These are phyloP conservation scores for Amanita phalloides DNA, from an alignment of 768 basidiomycete genomes.

Conservation along the genomic window DNA sequence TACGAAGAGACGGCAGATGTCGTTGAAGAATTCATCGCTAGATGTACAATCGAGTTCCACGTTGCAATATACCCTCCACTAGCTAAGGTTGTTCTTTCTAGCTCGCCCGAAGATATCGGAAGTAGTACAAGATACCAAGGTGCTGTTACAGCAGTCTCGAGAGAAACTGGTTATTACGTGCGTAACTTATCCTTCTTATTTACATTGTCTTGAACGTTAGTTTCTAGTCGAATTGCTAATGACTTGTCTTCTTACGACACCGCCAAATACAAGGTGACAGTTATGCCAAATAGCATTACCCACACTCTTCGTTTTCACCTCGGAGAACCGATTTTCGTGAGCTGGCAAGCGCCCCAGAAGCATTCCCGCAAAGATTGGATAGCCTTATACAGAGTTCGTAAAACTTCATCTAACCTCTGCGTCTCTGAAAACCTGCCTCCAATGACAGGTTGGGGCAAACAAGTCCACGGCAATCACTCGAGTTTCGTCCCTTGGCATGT, in stretches of 20 bases:
- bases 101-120: conserved; percentile 84
- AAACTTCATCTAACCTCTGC: background rate
- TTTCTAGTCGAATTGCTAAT: conserved; percentile 63
- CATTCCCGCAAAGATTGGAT: conserved; percentile 96
- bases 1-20: conserved; percentile 90
- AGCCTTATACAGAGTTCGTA: conserved; percentile 71
- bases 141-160: conserved; percentile 81
- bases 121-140: conserved; percentile 88
- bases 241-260: conserved; percentile 76
- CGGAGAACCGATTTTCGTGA: conserved; percentile 80
- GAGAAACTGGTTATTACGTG: conserved; percentile 90
- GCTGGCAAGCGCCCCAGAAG: conserved; percentile 77
- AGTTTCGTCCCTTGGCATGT: conserved; percentile 79
- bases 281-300: conserved; percentile 38
- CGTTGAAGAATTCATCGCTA: conserved; percentile 88
- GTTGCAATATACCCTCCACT: background rate
- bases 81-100: conserved; percentile 19
- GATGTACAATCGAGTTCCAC: conserved; percentile 47
- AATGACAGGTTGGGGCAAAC: conserved; percentile 72
- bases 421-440: conserved; percentile 5
- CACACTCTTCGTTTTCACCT: conserved; percentile 65
- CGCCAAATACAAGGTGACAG: conserved; percentile 63
- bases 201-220: background rate
- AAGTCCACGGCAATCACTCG: conserved; percentile 74
- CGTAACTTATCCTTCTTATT: conserved; percentile 16